A percentile compares a stretch with the other conserved stretches of the same genome.
Conservation (phyloP, 75 land plant species). For the Picea sitchensis region DNA sequence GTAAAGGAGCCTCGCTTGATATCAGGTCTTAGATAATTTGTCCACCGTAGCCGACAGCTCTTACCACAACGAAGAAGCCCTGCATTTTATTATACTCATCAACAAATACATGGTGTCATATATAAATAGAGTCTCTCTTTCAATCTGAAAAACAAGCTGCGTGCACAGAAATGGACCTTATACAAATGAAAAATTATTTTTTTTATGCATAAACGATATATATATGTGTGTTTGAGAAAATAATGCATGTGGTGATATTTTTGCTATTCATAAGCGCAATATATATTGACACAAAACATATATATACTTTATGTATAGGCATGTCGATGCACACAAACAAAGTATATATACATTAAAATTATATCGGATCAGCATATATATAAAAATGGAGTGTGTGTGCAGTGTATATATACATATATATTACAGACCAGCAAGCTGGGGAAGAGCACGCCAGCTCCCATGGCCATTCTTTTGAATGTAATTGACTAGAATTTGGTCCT, state of each 20-base stretch:
- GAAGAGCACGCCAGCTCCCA: background rate
- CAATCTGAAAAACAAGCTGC: background rate
- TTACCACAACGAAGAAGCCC: conserved; percentile 20
- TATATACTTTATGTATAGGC: too few species aligned
- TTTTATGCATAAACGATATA: background rate
- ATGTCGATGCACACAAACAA: too few species aligned
- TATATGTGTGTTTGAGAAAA: too few species aligned
- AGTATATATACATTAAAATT: too few species aligned
- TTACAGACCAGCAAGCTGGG: background rate
- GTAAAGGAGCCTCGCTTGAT: conserved; percentile 17
- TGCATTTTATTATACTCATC: background rate
- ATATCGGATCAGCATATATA: too few species aligned
- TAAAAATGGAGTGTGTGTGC: background rate
- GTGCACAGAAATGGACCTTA: background rate
- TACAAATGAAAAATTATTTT: background rate
- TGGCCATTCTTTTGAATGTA: background rate
- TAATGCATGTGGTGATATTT: too few species aligned
- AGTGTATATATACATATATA: background rate
- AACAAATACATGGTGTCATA: too few species aligned
- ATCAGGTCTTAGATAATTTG: conserved; percentile 18
- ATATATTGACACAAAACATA: too few species aligned
- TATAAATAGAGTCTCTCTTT: too few species aligned
- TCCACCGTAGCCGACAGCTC: conserved; percentile 23
- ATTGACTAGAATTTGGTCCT: background rate
- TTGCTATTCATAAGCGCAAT: too few species aligned